Evolutionary conservation across 1,139 yeast species (phyloP).

Genomic region (Geotrichum carabidarum): DNA sequence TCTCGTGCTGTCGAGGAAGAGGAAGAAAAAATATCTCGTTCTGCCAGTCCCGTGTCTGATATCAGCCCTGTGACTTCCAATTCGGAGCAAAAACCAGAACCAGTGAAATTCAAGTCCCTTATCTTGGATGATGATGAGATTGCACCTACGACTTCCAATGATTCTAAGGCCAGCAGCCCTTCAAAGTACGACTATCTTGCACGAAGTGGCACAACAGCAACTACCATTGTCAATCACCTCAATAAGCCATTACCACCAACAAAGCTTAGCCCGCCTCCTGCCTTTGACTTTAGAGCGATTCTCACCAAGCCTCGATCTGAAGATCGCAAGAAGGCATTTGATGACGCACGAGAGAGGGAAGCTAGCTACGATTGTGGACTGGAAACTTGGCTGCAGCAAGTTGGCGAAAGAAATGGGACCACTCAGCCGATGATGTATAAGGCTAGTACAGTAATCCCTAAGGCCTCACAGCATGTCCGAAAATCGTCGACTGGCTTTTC

Average conservation of each 20-base stretch:
- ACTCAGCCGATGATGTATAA: conserved; percentile 1
- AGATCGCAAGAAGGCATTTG: conserved; percentile 31
- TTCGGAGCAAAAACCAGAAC: background rate
- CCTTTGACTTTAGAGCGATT: conserved; percentile 35
- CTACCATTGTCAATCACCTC: background rate
- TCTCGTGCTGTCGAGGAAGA: background rate
- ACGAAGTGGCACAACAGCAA: conserved; percentile 15
- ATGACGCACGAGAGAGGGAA: conserved; percentile 30
- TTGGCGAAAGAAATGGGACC: conserved; percentile 8
- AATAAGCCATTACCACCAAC: background rate
- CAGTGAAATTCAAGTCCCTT: background rate
- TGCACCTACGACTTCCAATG: background rate
- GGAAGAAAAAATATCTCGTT: background rate
- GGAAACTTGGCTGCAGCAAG: conserved; percentile 33
- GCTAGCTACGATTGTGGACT: conserved; percentile 36
- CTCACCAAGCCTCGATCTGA: conserved; percentile 29
- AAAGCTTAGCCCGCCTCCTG: conserved; percentile 33
- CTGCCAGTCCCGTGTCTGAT: conserved; percentile 2
- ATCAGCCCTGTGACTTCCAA: conserved; percentile 3
- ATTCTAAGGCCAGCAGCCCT: background rate
- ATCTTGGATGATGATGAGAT: background rate
- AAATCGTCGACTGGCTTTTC: conserved; percentile 4
- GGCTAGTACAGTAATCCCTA: background rate
- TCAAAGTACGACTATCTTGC: conserved; percentile 7
- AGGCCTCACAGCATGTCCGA: background rate